Evolutionary conservation across 495 filamentous ascomycete species (phyloP).

Genomic region (Podospora tetraspora): DNA sequence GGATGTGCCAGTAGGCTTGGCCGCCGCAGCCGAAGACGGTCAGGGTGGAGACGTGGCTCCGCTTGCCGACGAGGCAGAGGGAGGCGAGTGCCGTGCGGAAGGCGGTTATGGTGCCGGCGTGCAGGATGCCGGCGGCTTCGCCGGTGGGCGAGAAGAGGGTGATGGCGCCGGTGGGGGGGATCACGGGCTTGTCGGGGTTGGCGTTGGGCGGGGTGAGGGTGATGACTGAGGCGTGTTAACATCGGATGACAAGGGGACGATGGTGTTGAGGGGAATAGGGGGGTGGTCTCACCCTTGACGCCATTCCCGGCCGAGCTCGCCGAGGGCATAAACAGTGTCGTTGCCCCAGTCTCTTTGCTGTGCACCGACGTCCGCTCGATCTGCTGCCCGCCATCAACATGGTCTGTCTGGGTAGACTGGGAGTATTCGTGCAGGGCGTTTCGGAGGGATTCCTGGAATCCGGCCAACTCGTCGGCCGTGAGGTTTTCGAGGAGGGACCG

Average conservation of each 20-base stretch:
- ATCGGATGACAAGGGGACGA: not conserved
- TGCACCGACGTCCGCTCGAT: slow-evolving; percentile 70
- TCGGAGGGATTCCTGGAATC: slow-evolving; percentile 60
- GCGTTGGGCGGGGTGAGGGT: slow-evolving; percentile 29
- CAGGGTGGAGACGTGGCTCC: slow-evolving; percentile 62
- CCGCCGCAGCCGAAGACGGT: slow-evolving; percentile 85
- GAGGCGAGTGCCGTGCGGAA: slow-evolving; percentile 89
- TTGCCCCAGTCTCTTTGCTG: slow-evolving; percentile 60
- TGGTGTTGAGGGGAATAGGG: not conserved
- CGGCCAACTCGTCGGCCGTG: slow-evolving; percentile 60
- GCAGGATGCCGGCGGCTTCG: slow-evolving; percentile 69
- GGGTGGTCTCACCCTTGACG: slow-evolving; percentile 41
- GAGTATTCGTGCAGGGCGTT: slow-evolving; percentile 79
- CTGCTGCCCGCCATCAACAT: slow-evolving; percentile 52
- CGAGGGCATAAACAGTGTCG: slow-evolving; percentile 91
- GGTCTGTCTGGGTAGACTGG: slow-evolving; percentile 51
- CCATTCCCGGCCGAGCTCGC: slow-evolving; percentile 43
- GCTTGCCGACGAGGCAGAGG: slow-evolving; percentile 65
- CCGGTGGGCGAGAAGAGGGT: slow-evolving; percentile 64
- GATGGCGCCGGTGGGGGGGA: slow-evolving; percentile 70
- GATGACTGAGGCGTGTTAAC: slow-evolving; percentile 28
- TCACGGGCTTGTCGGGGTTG: slow-evolving; percentile 27
- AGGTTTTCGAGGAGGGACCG: slow-evolving; percentile 64
- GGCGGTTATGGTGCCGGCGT: slow-evolving; percentile 80
- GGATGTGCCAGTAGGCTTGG: slow-evolving; percentile 92